These are phyloP conservation scores for Colletotrichum lupini DNA, from an alignment of 2,329 filamentous ascomycete genomes.

Conservation along the genomic window DNA sequence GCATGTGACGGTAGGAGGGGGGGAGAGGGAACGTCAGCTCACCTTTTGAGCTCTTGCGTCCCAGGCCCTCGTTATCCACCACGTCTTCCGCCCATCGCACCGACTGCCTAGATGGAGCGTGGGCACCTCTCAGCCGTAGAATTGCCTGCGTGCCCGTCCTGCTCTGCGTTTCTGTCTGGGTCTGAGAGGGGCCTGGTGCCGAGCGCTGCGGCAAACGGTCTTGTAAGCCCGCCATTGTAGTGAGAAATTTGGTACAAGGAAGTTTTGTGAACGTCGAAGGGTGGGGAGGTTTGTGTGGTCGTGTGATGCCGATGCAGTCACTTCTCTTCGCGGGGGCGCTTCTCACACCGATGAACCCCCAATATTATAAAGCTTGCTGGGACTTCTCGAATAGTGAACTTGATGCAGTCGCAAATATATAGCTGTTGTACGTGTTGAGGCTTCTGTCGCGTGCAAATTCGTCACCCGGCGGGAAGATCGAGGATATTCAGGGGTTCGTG, in stretches of 20 bases:
- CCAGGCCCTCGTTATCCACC: slow-evolving; percentile 94
- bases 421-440: not conserved
- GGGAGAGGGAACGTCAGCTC: slow-evolving; percentile 37
- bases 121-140: slow-evolving; percentile 64
- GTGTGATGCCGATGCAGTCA: not conserved
- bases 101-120: slow-evolving; percentile 61
- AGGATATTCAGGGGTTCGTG: slow-evolving; percentile 24
- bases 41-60: slow-evolving; percentile 96
- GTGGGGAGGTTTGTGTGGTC: slow-evolving; percentile 14
- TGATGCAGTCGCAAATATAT: not conserved
- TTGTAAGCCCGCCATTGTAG: slow-evolving; percentile 42
- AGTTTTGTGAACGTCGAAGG: not conserved
- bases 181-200: slow-evolving; percentile 47
- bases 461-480: slow-evolving; percentile 9
- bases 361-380: not conserved
- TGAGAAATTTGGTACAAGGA: slow-evolving; percentile 45
- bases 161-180: slow-evolving; percentile 45
- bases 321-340: not conserved
- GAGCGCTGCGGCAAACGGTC: slow-evolving; percentile 39
- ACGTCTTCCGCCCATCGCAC: slow-evolving; percentile 96
- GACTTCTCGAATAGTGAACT: slow-evolving; percentile 14
- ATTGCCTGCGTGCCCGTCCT: slow-evolving; percentile 50
- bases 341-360: not conserved
- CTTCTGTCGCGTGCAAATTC: slow-evolving; percentile 11
- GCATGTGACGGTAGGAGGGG: no score